Base-by-base conservation (phyloP, 345 rosid genomes). In the Rubroshorea leprosula region DNA sequence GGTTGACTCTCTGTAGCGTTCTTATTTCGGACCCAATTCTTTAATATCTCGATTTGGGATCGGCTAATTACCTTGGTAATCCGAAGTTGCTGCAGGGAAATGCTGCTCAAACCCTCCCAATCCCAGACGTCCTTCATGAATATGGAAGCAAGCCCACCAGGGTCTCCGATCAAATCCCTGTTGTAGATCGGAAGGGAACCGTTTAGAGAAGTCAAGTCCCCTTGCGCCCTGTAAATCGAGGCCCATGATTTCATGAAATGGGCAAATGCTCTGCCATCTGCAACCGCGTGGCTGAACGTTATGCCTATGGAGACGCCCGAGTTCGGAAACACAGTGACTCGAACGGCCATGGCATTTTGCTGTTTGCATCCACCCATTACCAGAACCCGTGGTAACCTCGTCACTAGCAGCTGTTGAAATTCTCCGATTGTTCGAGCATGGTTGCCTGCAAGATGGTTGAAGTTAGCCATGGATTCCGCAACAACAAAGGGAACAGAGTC, bases 181-280 rank as follows among this genome's bases (percentile, higher is more conserved):
- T 73, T 72, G 14, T 47, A 54, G 1, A 16, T 51, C 5, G 72
- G 72, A 0, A 8, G 54, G 24, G 26, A 52, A 10, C 8, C n/a
- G 44, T 22, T 16, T 2, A 19, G 3, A 39, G 2, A 43, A 27
- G 9, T 38, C 48, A 17, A 21, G 13, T 47, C 57, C 13, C 50
- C 57, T 5, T 44, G 19, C 19, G 58, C 60, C 7, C 19, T 0
- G 20, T 44, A 4, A 5, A 61, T n/a, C 0, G 68, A 60, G 9
- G 78, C 54, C 86, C 86, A 78, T 1, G 73, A 25, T 47, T 70
- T 81, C 39, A 78, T 27, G 64, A 78, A 78, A 50, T 71, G 61
- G 66, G 70, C 50, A 62, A 81, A 68, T 16, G 81, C 68, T 21
- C 74, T 67, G 41, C 68, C 74, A 38, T 81, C 83, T 9, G 83